Evolutionary conservation across 345 rosid genomes (phyloP).

Genomic region (Cardamine chenopodiifolia): DNA sequence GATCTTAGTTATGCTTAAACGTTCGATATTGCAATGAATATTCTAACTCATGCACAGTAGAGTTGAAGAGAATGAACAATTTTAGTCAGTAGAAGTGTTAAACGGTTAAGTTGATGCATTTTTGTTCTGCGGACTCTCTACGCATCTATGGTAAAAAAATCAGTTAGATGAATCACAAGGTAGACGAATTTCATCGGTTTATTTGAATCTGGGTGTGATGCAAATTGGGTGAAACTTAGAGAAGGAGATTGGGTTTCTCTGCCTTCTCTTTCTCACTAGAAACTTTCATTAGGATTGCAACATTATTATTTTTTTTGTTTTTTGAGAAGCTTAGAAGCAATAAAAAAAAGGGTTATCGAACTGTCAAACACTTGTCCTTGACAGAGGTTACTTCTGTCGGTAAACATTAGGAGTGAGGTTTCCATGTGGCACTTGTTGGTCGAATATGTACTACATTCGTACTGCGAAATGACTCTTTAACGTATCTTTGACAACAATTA

Average conservation of each 20-base stretch:
- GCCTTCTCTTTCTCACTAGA: not conserved
- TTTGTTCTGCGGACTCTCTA: not conserved
- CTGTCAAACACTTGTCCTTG: not conserved
- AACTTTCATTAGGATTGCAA: not conserved
- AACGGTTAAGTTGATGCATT: not conserved
- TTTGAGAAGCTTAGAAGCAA: not conserved
- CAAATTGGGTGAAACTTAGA: not conserved
- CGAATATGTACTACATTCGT: not conserved
- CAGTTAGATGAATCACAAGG: not conserved
- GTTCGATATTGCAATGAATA: not conserved
- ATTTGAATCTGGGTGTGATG: not conserved
- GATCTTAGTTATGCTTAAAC: not conserved
- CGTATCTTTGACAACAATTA: not conserved
- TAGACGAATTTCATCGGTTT: not conserved
- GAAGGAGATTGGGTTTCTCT: not conserved
- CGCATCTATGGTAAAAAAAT: not conserved
- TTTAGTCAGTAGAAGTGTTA: not conserved
- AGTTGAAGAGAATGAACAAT: not conserved
- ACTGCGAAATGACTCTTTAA: not conserved
- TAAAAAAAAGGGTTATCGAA: not conserved
- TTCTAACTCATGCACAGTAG: not conserved
- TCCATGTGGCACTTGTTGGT: slow-evolving; percentile 19
- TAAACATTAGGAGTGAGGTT: slow-evolving; percentile 1
- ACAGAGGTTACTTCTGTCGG: not conserved
- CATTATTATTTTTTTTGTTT: not conserved